Percentiles rank a stretch among this genome's conserved stretches.
Evolutionary conservation across 202 grass and related monocot genomes (phyloP).

Genomic region (Panicum hallii): DNA sequence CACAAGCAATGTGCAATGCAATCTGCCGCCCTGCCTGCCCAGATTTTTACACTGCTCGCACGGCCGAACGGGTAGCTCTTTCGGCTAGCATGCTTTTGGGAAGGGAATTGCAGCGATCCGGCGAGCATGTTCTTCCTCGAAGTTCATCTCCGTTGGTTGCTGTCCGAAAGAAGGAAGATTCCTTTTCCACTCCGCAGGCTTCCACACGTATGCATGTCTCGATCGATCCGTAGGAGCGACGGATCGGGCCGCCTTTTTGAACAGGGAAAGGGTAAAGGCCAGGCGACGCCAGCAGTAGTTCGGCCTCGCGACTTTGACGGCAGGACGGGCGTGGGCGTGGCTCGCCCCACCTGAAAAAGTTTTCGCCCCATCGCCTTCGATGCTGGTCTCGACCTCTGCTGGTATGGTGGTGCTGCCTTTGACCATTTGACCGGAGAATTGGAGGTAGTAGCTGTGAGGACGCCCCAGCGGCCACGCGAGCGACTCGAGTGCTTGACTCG

Average conservation of each 20-base stretch:
- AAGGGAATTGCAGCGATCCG: not conserved
- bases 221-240: not conserved
- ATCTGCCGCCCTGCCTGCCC: too few relatives aligned
- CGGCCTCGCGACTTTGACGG: not conserved
- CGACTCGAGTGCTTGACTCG: not conserved
- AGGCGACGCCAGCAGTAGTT: not conserved
- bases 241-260: not conserved
- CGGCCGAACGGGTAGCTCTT: too few relatives aligned
- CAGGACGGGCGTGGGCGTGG: not conserved
- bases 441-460: not conserved
- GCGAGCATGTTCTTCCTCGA: constrained; percentile 7
- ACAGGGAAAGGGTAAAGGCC: not conserved
- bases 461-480: not conserved
- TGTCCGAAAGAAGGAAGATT: not conserved
- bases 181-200: not conserved
- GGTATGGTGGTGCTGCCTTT: not conserved
- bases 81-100: not conserved
- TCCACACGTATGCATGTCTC: not conserved
- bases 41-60: too few relatives aligned
- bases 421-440: constrained; percentile 1
- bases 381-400: too few relatives aligned
- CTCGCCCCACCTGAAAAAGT: not conserved
- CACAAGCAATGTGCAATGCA: too few relatives aligned
- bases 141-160: not conserved
- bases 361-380: not conserved